phyloP scores from a whole-genome alignment of 1,284 basidiomycete species.

The Grifola frondosa region DNA sequence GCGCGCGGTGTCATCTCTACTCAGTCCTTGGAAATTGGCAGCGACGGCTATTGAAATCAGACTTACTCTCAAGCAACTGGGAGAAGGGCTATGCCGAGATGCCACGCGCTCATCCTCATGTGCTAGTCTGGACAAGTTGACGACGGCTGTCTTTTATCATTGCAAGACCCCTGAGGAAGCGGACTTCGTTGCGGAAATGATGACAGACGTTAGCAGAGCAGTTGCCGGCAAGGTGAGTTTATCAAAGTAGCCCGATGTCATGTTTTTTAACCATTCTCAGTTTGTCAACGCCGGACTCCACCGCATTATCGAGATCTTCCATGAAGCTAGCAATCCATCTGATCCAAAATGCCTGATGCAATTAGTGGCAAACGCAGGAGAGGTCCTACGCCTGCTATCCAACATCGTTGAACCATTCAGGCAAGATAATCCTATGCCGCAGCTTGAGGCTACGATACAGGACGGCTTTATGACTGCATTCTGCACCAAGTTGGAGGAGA shows the following conservation, averaged over 20 bases:
- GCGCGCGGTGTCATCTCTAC: conserved; percentile 57
- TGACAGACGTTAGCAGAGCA: conserved; percentile 60
- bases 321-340: conserved; percentile 32
- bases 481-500: conserved; percentile 41
- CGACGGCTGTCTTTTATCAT: conserved; percentile 64
- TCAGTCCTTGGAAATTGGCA: conserved; percentile 80
- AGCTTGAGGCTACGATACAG: conserved; percentile 53
- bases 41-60: conserved; percentile 78
- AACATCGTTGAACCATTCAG: conserved; percentile 67
- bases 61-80: conserved; percentile 69
- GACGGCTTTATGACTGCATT: conserved; percentile 54
- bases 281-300: conserved; percentile 75
- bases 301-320: conserved; percentile 59
- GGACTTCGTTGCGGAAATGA: conserved; percentile 76
- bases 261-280: conserved; percentile 34
- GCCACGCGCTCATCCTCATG: conserved; percentile 51
- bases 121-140: conserved; percentile 60
- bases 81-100: conserved; percentile 59
- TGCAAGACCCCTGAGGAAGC: conserved; percentile 74
- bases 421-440: conserved; percentile 44
- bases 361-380: conserved; percentile 56
- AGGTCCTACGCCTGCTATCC: conserved; percentile 67
- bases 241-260: neutral
- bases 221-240: conserved; percentile 64
- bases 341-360: conserved; percentile 33